Conservation (phyloP, 2,329 filamentous ascomycete species). For the Monosporascus sp. region DNA sequence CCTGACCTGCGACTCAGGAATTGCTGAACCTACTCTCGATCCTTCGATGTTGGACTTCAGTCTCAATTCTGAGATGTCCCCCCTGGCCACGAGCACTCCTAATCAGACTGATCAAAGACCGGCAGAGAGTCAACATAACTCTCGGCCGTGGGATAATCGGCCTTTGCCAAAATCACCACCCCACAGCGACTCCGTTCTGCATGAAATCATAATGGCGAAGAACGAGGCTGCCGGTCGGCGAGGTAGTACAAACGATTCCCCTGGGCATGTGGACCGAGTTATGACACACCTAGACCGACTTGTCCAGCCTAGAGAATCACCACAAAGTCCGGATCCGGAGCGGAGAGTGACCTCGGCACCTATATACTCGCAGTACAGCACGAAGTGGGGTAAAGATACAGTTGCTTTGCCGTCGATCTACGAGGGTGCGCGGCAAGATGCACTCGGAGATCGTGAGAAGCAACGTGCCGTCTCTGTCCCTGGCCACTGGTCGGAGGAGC, state of each 20-base stretch:
- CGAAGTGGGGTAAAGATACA: conserved; percentile 28
- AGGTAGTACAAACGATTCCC: conserved; percentile 2
- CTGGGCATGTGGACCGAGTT: conserved; percentile 10
- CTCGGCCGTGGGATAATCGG: conserved; percentile 37
- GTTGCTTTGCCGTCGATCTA: conserved; percentile 43
- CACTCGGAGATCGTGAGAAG: conserved; percentile 23
- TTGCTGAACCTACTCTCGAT: conserved; percentile 6
- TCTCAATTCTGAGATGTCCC: conserved; percentile 1
- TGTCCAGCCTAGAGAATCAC: conserved; percentile 5
- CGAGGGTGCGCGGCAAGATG: conserved; percentile 28
- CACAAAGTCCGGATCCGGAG: conserved; percentile 25
- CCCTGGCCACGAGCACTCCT: conserved; percentile 8
- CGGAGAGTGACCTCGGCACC: conserved; percentile 48
- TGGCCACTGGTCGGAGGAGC: conserved; percentile 21
- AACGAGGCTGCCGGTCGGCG: conserved; percentile 7
- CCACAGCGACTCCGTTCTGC: conserved; percentile 20
- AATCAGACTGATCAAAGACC: conserved; percentile 5
- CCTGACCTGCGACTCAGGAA: conserved; percentile 21
- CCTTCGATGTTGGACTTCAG: conserved; percentile 4
- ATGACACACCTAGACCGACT: conserved; percentile 13
- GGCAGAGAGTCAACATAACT: conserved; percentile 4
- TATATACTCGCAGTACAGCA: conserved; percentile 35
- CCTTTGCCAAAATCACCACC: conserved; percentile 47
- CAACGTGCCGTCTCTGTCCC: conserved; percentile 43
- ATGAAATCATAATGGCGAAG: conserved; percentile 18